These are phyloP conservation scores for Annulohypoxylon nitens DNA, from an alignment of 495 filamentous ascomycete species.

Conservation along the genomic window DNA sequence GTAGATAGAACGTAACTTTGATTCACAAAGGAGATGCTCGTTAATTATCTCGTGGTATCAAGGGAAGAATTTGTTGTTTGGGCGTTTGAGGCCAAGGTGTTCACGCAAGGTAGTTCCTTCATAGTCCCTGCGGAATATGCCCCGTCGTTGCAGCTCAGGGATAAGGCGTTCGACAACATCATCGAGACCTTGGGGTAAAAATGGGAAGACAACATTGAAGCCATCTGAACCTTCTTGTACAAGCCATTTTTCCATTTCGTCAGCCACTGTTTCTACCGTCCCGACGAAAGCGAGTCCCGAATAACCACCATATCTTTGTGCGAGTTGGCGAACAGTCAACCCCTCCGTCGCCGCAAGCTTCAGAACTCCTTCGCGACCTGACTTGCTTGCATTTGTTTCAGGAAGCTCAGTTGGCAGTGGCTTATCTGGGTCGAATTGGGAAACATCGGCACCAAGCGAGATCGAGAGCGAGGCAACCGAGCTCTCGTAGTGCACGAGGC, in stretches of 20 bases:
- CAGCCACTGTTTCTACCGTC: slow-evolving; percentile 62
- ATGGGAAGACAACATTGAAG: slow-evolving; percentile 63
- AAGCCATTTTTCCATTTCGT: slow-evolving; percentile 64
- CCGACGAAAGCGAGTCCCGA: slow-evolving; percentile 67
- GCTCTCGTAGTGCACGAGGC: slow-evolving; percentile 68
- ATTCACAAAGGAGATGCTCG: background rate
- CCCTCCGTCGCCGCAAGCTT: slow-evolving; percentile 60
- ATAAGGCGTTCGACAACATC: slow-evolving; percentile 63
- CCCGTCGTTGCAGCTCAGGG: slow-evolving; percentile 65
- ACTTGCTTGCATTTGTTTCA: slow-evolving; percentile 68
- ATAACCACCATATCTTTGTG: slow-evolving; percentile 65
- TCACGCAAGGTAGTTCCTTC: slow-evolving; percentile 59
- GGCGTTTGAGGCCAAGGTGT: slow-evolving; percentile 65
- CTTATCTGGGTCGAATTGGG: slow-evolving; percentile 62
- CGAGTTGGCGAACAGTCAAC: slow-evolving; percentile 64
- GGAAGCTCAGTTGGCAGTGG: slow-evolving; percentile 63
- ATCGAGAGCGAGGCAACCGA: slow-evolving; percentile 67
- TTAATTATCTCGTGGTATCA: background rate
- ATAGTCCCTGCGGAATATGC: slow-evolving; percentile 64
- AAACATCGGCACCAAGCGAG: slow-evolving; percentile 61
- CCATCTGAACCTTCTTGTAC: slow-evolving; percentile 61
- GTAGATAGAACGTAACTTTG: too few relatives aligned
- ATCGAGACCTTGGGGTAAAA: slow-evolving; percentile 65
- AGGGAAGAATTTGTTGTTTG: slow-evolving; percentile 65
- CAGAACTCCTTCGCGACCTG: slow-evolving; percentile 57